Evolutionary conservation across 1,284 basidiomycete genomes (phyloP), one percentile per base, ranked within the genome.

Genomic region (Ganoderma meredithae): DNA sequence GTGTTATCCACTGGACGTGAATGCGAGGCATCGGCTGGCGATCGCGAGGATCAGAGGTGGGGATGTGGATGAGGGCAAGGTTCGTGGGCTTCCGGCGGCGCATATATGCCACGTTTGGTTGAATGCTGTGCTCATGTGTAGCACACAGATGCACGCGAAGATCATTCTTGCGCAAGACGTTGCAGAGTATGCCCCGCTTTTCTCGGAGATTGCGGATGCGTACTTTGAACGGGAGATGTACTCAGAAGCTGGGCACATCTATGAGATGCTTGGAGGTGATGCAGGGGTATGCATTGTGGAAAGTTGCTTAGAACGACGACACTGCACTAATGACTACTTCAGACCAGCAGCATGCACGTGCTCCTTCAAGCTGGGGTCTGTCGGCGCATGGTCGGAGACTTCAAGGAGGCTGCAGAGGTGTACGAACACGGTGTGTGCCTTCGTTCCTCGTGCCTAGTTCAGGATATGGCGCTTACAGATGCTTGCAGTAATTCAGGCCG

Each of bases 1-100:
- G 15, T 85, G 84, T 59, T 91, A 90, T 76, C 83, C 83, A 4
- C 81, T 99, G 58, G 94, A 97, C 72, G 84, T 92, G 5, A 94
- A 95, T 71, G 87, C 97, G 3, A 83, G 97, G 60, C 91, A 96
- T 77, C 85, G 96, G n/a, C 81, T 99, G 1, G 96, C 95, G 0
- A 85, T 98, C 31, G 89, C 95, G 1, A 85, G 97, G 63, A 88
- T 98, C 41, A 93, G 91, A 77, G 85, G 95, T 79, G 93, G 93
- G 0, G 90, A 97, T 67, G 78, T 88, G 13, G 89, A 91, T 1
- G 95, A 97, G 77, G 96, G 94, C 6, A 90, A 91, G 83, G 95
- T 95, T 63, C 60, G 87, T 76, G 43, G 2, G 9, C 22, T 25
- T 49, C 22, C 22, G 19, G 3, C 47, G 7, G 56, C 47, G 13